These are phyloP conservation scores for Trichoderma sp. DNA, from an alignment of 2,329 filamentous ascomycete species.

Conservation along the genomic window DNA sequence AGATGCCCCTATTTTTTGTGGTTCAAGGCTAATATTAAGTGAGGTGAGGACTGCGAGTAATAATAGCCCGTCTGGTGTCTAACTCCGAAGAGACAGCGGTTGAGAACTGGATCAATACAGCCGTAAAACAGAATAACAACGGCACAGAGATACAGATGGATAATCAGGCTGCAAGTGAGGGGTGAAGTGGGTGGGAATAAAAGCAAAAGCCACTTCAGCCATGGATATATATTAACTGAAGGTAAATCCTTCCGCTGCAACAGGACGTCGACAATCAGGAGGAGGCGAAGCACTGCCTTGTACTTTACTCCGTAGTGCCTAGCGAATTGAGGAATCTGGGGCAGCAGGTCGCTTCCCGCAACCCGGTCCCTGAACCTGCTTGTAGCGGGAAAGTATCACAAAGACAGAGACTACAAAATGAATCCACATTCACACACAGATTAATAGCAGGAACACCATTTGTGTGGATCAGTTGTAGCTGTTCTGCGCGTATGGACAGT, in stretches of 20 bases:
- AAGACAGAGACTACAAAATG: background rate
- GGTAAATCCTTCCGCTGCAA: background rate
- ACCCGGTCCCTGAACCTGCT: background rate
- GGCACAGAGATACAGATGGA: background rate
- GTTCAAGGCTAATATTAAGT: background rate
- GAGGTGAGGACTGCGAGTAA: background rate
- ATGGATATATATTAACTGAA: background rate
- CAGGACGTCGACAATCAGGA: slow-evolving; percentile 3
- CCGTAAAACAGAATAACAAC: background rate
- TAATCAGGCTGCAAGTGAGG: background rate
- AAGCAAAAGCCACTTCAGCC: background rate
- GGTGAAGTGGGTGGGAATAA: background rate
- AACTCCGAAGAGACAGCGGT: background rate
- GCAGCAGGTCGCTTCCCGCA: background rate
- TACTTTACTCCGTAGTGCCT: background rate
- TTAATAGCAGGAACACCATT: background rate
- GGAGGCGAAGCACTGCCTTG: slow-evolving; percentile 17
- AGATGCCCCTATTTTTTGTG: background rate
- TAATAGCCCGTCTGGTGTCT: background rate
- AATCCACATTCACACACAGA: background rate
- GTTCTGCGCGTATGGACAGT: background rate
- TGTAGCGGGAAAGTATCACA: background rate
- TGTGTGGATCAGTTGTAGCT: background rate
- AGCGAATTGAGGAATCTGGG: background rate
- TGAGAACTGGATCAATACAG: background rate